These are phyloP conservation scores for Xylaria sp. DNA, from an alignment of 2,329 filamentous ascomycete species.

Conservation along the genomic window DNA sequence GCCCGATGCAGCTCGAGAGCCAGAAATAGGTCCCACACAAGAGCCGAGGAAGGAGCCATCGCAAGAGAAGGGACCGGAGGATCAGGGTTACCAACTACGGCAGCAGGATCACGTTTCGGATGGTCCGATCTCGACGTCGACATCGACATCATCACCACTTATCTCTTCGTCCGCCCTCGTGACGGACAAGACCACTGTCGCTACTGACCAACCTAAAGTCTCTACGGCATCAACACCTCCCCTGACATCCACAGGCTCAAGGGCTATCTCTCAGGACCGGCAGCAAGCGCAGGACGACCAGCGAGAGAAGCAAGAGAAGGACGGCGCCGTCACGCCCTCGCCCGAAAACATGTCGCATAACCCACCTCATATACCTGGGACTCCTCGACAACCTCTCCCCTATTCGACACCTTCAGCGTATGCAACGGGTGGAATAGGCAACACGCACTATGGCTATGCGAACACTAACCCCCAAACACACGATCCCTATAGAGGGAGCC, in stretches of 20 bases:
- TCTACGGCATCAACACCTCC: conserved; percentile 31
- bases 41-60: conserved; percentile 46
- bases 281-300: conserved; percentile 31
- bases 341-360: conserved; percentile 49
- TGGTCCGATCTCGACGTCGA: conserved; percentile 37
- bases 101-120: conserved; percentile 38
- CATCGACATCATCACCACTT: conserved; percentile 37
- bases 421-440: conserved; percentile 44
- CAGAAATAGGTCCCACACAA: conserved; percentile 42
- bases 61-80: conserved; percentile 43
- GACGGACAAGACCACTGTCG: conserved; percentile 37
- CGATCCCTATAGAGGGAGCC: conserved; percentile 53
- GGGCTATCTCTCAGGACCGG: conserved; percentile 36
- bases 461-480: conserved; percentile 42
- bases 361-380: conserved; percentile 45
- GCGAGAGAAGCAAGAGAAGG: conserved; percentile 37
- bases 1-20: conserved; percentile 43
- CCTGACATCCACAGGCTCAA: conserved; percentile 35
- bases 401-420: conserved; percentile 48
- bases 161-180: conserved; percentile 33
- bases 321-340: conserved; percentile 40
- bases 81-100: conserved; percentile 40
- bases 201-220: conserved; percentile 34
- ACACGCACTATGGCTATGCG: conserved; percentile 48
- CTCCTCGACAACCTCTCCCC: conserved; percentile 45